Evolutionary conservation across 2,329 filamentous ascomycete species (phyloP).

Genomic region (Aspergillus pseudotamarii): DNA sequence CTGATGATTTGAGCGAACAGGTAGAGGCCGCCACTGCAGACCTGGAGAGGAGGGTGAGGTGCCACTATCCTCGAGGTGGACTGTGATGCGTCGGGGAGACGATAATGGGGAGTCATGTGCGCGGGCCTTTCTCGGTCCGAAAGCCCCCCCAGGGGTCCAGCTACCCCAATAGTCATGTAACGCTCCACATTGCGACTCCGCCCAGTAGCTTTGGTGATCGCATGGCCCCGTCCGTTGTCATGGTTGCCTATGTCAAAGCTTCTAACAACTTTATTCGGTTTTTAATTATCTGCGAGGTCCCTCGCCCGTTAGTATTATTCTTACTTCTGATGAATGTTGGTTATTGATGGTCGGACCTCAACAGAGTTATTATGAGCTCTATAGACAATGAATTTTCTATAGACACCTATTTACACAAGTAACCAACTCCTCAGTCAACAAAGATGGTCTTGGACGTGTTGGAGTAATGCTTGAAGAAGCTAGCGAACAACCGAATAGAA

Average conservation of each 20-base stretch:
- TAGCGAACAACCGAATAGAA: slow-evolving; percentile 81
- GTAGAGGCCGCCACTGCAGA: slow-evolving; percentile 7
- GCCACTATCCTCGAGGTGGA: background rate
- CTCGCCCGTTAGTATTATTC: background rate
- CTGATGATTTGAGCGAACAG: slow-evolving; percentile 1
- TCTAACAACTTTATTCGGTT: background rate
- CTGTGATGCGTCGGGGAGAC: slow-evolving; percentile 5
- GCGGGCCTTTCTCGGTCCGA: slow-evolving; percentile 27
- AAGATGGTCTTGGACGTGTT: slow-evolving; percentile 79
- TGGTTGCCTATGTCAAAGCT: too few relatives aligned
- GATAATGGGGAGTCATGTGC: slow-evolving; percentile 8
- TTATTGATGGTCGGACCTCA: background rate
- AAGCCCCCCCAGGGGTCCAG: too few relatives aligned
- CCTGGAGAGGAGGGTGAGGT: background rate
- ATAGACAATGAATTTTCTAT: background rate
- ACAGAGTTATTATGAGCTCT: background rate
- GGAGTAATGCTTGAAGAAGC: slow-evolving; percentile 86
- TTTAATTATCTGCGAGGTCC: background rate
- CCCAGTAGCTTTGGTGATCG: too few relatives aligned
- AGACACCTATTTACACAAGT: background rate
- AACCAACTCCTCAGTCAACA: slow-evolving; percentile 63
- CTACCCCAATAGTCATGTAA: too few relatives aligned
- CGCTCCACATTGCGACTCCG: background rate
- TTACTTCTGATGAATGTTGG: background rate
- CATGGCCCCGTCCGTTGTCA: too few relatives aligned